Base-by-base conservation (phyloP, 495 filamentous ascomycete genomes). In the Neurospora cerealis region DNA sequence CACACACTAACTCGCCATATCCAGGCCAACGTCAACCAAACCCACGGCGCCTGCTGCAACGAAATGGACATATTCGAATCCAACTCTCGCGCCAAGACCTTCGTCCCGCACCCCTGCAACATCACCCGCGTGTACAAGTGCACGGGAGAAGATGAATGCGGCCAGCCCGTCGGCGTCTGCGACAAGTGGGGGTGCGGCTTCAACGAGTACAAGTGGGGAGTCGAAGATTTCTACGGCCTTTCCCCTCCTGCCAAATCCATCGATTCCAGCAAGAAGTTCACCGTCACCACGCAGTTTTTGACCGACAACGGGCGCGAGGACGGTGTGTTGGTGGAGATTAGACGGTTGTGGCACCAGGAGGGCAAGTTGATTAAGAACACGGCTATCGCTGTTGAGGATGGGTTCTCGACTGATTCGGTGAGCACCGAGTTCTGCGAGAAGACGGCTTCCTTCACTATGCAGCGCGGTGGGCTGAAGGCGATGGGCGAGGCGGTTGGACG, bases 21-120 rank as follows among this genome's bases (percentile, higher is more conserved):
- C n/a, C n/a, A n/a, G 81, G 81, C 87, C 9, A 90, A 90, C 72
- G 74, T 80, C 48, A 86, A 88, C 32, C 75, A 81, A 74, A 84
- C 86, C 13, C 69, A 70, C 72, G 90, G 90, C 71, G 86, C 90
- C 38, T 93, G 91, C 88, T 93, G 91, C 80, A 86, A 88, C 39
- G 91, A 93, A 81, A 89, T 93, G 86, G 91, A 92, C 79, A 84
- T 93, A 76, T 91, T 89, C 88, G 91, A 92, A 76, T 89, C 90
- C 74, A 93, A 93, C 83, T 83, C 83, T n/a, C 79, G 84, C 66
- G 84, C 90, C 1, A 88, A 84, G 9, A 83, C 86, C 4, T 83
- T 86, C 72, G 91, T 90, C 1, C 90, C 90, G 17, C 91, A 93
- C 80, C 84, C 90, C 10, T 93, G 91, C 84, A 84, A 82, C 75